These are phyloP conservation scores for Podosphaera aphanis DNA, from an alignment of 2,329 filamentous ascomycete species.

Conservation along the genomic window DNA sequence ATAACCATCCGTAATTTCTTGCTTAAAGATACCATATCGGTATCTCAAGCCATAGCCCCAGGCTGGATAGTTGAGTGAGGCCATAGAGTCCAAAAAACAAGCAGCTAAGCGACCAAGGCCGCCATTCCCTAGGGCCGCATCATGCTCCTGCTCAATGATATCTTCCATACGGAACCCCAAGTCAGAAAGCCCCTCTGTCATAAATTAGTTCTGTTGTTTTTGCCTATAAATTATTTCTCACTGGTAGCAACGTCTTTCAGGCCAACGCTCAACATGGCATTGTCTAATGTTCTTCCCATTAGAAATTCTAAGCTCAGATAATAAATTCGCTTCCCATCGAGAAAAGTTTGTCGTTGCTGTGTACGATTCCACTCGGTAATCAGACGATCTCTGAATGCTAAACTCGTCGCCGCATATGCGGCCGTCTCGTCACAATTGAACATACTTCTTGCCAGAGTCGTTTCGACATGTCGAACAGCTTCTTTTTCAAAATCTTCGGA, in stretches of 20 bases:
- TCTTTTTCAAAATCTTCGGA: constrained; percentile 73
- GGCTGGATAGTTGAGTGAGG: constrained; percentile 80
- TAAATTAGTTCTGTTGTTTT: constrained; percentile 1
- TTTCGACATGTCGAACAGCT: constrained; percentile 85
- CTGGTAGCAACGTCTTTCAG: constrained; percentile 65
- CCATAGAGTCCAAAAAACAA: constrained; percentile 88
- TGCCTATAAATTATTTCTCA: constrained; percentile 20
- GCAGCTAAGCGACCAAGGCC: constrained; percentile 84
- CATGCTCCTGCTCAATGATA: constrained; percentile 80
- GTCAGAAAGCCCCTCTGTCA: constrained; percentile 54
- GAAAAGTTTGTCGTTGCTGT: constrained; percentile 81
- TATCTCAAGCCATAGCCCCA: constrained; percentile 96
- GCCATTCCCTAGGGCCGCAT: constrained; percentile 88
- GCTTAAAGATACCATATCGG: constrained; percentile 96
- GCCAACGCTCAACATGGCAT: constrained; percentile 92
- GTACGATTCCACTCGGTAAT: constrained; percentile 96
- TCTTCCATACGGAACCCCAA: constrained; percentile 96
- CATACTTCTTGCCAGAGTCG: constrained; percentile 78
- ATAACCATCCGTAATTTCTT: constrained; percentile 94
- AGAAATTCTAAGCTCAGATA: constrained; percentile 94
- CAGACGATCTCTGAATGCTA: constrained; percentile 81
- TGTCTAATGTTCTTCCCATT: constrained; percentile 90
- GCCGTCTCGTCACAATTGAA: constrained; percentile 95
- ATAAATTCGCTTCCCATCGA: constrained; percentile 83
- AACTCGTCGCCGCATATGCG: constrained; percentile 70